Evolutionary conservation across 2,329 filamentous ascomycete genomes (phyloP).

Genomic region (Ophiostoma piceae): DNA sequence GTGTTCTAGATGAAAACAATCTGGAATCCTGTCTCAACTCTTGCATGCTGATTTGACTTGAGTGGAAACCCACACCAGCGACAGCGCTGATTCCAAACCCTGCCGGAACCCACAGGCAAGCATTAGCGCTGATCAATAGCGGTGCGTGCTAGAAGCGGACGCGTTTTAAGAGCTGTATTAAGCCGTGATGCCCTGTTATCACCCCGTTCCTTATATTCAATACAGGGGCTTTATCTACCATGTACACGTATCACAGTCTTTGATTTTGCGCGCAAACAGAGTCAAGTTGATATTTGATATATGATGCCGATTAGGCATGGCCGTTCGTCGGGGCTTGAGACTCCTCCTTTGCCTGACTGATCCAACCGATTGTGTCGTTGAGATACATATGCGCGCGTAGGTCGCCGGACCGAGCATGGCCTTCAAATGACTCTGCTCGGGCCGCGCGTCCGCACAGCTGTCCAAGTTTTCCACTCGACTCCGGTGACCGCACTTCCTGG

Average conservation of each 20-base stretch:
- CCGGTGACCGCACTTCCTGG: conserved; percentile 42
- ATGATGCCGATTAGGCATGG: not conserved
- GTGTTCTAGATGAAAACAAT: no score
- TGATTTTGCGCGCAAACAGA: not conserved
- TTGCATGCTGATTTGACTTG: no score
- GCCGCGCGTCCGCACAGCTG: conserved; percentile 45
- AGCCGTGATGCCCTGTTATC: not conserved
- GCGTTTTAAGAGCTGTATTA: not conserved
- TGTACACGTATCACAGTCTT: not conserved
- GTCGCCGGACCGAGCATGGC: conserved; percentile 48
- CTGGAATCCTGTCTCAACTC: no score
- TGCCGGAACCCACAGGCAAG: no score
- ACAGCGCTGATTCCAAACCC: no score
- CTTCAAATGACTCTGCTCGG: conserved; percentile 48
- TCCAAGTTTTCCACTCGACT: conserved; percentile 45
- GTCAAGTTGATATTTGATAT: not conserved
- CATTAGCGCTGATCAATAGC: no score
- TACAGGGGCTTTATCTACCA: not conserved
- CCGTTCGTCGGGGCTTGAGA: not conserved
- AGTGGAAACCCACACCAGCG: no score
- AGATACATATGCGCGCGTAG: conserved; percentile 42
- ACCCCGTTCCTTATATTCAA: not conserved
- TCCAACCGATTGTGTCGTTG: conserved; percentile 42
- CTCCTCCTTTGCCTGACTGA: conserved; percentile 26
- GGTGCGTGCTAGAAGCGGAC: no score